Evolutionary conservation across 306 rosid genomes (phyloP).

Genomic region (Ammopiptanthus mongolicus): DNA sequence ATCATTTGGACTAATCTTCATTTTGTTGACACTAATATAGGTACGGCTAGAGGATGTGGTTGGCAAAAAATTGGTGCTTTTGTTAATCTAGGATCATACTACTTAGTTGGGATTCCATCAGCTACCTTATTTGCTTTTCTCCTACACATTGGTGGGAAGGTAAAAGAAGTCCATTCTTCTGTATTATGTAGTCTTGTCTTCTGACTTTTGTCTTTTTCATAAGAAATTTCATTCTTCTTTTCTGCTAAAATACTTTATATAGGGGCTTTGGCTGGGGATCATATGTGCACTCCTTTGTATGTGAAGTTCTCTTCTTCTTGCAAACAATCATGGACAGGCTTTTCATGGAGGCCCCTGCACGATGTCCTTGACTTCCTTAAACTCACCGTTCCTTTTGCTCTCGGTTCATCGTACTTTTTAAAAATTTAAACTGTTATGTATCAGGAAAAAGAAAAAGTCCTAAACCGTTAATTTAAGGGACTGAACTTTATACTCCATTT

Average conservation of each 20-base stretch:
- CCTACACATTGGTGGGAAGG: slow-evolving; percentile 65
- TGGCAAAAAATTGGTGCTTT: slow-evolving; percentile 79
- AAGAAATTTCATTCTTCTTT: background rate
- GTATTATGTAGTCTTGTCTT: background rate
- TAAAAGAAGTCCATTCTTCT: background rate
- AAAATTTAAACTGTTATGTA: too few species aligned
- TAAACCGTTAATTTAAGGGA: background rate
- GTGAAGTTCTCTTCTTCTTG: slow-evolving; percentile 58
- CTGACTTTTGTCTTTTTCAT: background rate
- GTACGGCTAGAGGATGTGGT: slow-evolving; percentile 81
- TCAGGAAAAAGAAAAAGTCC: too few species aligned
- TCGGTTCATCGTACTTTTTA: too few species aligned
- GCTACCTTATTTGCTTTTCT: slow-evolving; percentile 59
- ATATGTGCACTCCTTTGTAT: slow-evolving; percentile 57
- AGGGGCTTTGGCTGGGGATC: slow-evolving; percentile 86
- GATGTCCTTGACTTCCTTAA: slow-evolving; percentile 35
- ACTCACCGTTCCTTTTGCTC: slow-evolving; percentile 61
- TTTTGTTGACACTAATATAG: slow-evolving; percentile 30
- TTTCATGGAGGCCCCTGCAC: slow-evolving; percentile 40
- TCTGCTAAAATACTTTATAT: background rate
- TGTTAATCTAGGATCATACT: slow-evolving; percentile 70
- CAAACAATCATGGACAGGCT: slow-evolving; percentile 43
- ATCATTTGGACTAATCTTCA: background rate
- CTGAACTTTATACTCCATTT: background rate
- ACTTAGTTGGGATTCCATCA: slow-evolving; percentile 63